Base-by-base conservation (phyloP, 768 basidiomycete species). In the Galerina sulciceps region DNA sequence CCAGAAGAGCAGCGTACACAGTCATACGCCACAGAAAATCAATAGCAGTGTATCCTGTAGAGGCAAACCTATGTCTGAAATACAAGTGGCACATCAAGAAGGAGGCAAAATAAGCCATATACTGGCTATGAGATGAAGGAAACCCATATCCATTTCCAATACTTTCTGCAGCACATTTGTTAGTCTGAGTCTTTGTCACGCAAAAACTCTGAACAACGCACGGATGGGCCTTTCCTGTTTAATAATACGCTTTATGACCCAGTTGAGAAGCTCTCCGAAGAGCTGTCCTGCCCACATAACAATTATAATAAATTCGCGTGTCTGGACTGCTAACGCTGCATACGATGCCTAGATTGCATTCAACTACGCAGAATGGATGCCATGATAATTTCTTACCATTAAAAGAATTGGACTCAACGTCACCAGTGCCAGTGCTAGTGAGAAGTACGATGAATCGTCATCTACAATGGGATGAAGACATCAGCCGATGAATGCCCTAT, bases 121-220 rank as follows among this genome's bases (percentile, higher is more conserved):
- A 93, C 72, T 94, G 93, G 71, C 90, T 91, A 67, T 94, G 93
- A 13, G 91, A 93, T 0, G 92, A 93, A 0, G 93, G 93, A 65
- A 94, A 94, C 6, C 91, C 93, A 67, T 93, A 94, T 13, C 92
- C 92, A 54, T 81, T 81, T 17, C 87, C 88, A 46, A 85, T 71
- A 55, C 79, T 80, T 42, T 79, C 88, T 88, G 65, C 6, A 10
- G 44, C 46, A 38, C 46, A 47, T 14, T 40, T 43, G 46, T 20
- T 35, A 54, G 15, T 18, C n/a, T n/a, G n/a, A n/a, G n/a, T 34
- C 36, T 42, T 26, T 50, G 14, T 61, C 37, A 55, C 18, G 3
- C 38, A 13, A 36, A 43, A 18, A 45, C 23, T 49, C 15, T 43
- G 11, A 51, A 46, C 18, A 8, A 73, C 83, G 58, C 60, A 91